A percentile compares a stretch with the other conserved stretches of the same genome.
These are phyloP conservation scores for Boletus reticulatus DNA, from an alignment of 768 basidiomycete genomes.

Conservation along the genomic window DNA sequence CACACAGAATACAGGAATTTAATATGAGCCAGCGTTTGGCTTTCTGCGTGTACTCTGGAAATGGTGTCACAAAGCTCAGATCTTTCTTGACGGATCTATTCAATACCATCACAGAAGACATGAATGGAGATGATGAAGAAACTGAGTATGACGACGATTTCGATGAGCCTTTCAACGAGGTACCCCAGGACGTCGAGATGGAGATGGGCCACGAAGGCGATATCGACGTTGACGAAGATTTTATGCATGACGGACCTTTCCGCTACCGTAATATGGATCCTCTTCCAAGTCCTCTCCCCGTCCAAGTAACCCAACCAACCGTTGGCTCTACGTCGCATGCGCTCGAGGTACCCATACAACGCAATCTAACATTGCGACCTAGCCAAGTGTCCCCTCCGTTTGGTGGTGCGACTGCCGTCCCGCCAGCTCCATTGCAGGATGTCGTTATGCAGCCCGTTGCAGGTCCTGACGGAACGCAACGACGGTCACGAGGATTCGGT, in stretches of 20 bases:
- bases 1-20: slow-evolving; percentile 63
- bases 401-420: background rate
- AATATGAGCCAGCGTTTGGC: slow-evolving; percentile 83
- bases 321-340: slow-evolving; percentile 10
- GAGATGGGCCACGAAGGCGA: slow-evolving; percentile 39
- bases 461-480: slow-evolving; percentile 37
- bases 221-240: slow-evolving; percentile 46
- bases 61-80: slow-evolving; percentile 82
- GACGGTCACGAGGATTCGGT: slow-evolving; percentile 42
- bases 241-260: slow-evolving; percentile 32
- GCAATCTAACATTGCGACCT: slow-evolving; percentile 25
- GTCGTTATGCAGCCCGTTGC: slow-evolving; percentile 35
- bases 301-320: slow-evolving; percentile 14
- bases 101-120: slow-evolving; percentile 68
- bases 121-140: slow-evolving; percentile 63
- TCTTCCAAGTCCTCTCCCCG: background rate
- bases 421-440: slow-evolving; percentile 14
- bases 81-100: slow-evolving; percentile 74
- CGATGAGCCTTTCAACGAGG: slow-evolving; percentile 35
- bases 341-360: slow-evolving; percentile 31
- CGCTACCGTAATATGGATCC: slow-evolving; percentile 22
- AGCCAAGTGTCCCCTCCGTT: slow-evolving; percentile 13
- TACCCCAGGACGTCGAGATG: slow-evolving; percentile 30
- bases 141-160: slow-evolving; percentile 59
- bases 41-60: slow-evolving; percentile 96